Evolutionary conservation across 2,329 filamentous ascomycete species (phyloP).

Genomic region (Colletotrichum somersetense): DNA sequence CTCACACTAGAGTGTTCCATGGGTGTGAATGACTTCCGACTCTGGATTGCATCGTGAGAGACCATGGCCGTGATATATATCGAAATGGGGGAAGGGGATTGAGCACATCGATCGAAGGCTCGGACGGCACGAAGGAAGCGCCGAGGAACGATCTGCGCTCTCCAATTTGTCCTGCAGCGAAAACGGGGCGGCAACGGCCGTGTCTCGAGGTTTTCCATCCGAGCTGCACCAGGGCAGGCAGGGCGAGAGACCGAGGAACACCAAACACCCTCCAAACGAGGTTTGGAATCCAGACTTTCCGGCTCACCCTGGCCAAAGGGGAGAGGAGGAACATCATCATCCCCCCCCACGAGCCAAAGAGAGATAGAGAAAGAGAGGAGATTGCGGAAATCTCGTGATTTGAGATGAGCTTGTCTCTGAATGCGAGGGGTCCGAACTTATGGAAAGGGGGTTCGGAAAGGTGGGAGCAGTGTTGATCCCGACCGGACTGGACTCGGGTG

Average conservation of each 20-base stretch:
- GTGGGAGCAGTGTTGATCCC: not conserved
- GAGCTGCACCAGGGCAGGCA: not conserved
- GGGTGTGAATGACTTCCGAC: not conserved
- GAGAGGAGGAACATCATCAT: not conserved
- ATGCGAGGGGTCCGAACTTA: not conserved
- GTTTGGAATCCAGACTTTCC: conserved; percentile 2
- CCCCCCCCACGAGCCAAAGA: not conserved
- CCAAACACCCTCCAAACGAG: not conserved
- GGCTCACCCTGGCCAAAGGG: conserved; percentile 15
- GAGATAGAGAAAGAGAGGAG: not conserved
- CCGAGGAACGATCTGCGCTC: not conserved
- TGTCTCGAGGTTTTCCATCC: not conserved
- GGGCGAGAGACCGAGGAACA: conserved; percentile 16
- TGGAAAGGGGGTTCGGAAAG: not conserved
- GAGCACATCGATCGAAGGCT: not conserved
- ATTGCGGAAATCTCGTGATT: conserved; percentile 5
- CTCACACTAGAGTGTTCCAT: not conserved
- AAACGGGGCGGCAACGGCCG: not conserved
- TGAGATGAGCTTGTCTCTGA: conserved; percentile 15
- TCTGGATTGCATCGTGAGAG: not conserved
- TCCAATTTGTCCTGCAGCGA: not conserved
- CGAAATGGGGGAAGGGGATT: not conserved
- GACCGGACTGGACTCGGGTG: conserved; percentile 2
- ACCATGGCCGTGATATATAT: not conserved
- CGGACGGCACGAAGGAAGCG: conserved; percentile 3